phyloP scores from a whole-genome alignment of 2,329 filamentous ascomycete genomes.

The Corynespora cassiicola region DNA sequence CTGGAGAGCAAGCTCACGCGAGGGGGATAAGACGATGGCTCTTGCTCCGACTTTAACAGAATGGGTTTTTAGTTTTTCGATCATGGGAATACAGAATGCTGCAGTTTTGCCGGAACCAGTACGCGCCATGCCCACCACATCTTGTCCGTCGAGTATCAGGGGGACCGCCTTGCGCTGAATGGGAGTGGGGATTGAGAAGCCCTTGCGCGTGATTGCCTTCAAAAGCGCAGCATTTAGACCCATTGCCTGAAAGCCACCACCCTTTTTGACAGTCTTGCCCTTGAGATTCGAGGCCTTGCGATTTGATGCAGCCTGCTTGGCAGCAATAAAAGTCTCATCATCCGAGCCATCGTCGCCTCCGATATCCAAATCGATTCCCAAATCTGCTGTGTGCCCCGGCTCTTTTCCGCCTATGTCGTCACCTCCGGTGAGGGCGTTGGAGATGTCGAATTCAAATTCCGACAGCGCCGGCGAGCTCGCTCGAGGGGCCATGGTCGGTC shows the following conservation, averaged over 20 bases:
- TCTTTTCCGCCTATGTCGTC: slow-evolving; percentile 57
- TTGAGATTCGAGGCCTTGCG: slow-evolving; percentile 83
- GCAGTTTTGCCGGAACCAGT: slow-evolving; percentile 99
- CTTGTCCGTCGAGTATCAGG: slow-evolving; percentile 83
- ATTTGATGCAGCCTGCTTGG: slow-evolving; percentile 85
- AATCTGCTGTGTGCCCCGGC: slow-evolving; percentile 41
- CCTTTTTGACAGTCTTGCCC: slow-evolving; percentile 88
- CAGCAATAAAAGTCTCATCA: slow-evolving; percentile 90
- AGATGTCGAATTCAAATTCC: slow-evolving; percentile 91
- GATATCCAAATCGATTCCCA: slow-evolving; percentile 43
- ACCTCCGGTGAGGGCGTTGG: slow-evolving; percentile 74
- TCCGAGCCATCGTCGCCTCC: slow-evolving; percentile 64
- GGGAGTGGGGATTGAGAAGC: slow-evolving; percentile 93
- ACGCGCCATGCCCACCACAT: slow-evolving; percentile 98
- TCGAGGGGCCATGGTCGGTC: slow-evolving; percentile 70
- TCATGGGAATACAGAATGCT: slow-evolving; percentile 98
- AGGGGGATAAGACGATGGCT: slow-evolving; percentile 88
- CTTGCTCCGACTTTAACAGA: slow-evolving; percentile 85
- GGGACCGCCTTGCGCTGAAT: slow-evolving; percentile 98
- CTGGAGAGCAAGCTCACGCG: slow-evolving; percentile 91
- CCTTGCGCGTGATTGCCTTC: slow-evolving; percentile 91
- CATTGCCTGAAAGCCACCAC: slow-evolving; percentile 97
- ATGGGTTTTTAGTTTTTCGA: slow-evolving; percentile 88
- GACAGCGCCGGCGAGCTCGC: slow-evolving; percentile 82
- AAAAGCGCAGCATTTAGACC: slow-evolving; percentile 81